phyloP scores from a whole-genome alignment of 441 rosid genomes.

The Codiaeum variegatum region DNA sequence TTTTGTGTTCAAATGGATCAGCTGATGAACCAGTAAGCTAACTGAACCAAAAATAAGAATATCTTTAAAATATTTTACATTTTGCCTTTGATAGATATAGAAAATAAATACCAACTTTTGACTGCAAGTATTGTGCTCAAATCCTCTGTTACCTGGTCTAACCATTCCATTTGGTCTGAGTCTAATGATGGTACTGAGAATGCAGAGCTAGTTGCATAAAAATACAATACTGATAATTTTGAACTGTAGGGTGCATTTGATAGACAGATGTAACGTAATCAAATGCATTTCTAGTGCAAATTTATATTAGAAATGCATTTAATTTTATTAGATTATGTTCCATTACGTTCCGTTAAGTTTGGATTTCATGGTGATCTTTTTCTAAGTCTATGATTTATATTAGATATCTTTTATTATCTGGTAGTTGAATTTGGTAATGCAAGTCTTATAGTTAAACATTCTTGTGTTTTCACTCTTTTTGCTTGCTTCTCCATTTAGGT shows the following conservation, averaged over 20 bases:
- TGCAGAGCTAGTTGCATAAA: neutral
- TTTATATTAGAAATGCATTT: no score
- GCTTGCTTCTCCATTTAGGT: slow-evolving; percentile 47
- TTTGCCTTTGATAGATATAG: neutral
- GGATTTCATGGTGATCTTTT: neutral
- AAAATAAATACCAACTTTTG: neutral
- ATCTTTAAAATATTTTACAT: neutral
- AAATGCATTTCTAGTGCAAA: no score
- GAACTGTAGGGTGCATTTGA: no score
- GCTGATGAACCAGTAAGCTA: neutral
- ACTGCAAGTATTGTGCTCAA: neutral
- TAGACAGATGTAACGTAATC: no score
- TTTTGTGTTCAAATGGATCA: neutral
- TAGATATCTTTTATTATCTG: neutral
- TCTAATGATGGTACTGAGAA: neutral
- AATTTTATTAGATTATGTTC: no score
- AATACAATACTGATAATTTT: slow-evolving; percentile 9
- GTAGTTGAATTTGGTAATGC: neutral
- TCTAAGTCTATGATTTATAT: neutral
- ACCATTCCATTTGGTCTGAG: neutral
- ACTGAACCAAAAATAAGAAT: neutral
- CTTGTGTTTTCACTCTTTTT: neutral
- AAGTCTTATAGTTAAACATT: neutral
- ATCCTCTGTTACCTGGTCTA: neutral
- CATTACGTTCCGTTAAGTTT: no score